Percentiles rank a stretch among this genome's conserved stretches.
Evolutionary conservation across 202 grass and related monocot genomes (phyloP).

Genomic region (Schoenoplectus triqueter): DNA sequence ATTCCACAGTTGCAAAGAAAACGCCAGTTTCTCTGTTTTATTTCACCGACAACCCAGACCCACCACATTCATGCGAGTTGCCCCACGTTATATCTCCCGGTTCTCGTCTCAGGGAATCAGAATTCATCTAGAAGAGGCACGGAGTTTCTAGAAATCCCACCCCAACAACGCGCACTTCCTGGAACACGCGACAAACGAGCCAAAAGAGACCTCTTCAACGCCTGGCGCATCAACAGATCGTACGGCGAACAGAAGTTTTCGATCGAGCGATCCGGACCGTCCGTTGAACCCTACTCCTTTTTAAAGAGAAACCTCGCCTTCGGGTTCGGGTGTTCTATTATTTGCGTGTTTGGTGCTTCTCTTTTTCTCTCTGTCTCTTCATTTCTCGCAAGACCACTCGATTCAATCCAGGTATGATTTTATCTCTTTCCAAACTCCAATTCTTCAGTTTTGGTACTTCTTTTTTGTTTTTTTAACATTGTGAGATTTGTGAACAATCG

Average conservation of each 20-base stretch:
- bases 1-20: no score
- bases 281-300: background rate
- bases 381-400: background rate
- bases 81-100: no score
- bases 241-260: background rate
- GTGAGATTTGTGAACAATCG: background rate
- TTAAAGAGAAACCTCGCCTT: background rate
- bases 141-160: background rate
- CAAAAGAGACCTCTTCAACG: constrained; percentile 1
- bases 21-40: no score
- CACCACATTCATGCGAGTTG: no score
- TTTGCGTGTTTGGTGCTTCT: background rate
- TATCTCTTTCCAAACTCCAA: background rate
- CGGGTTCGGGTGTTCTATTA: background rate
- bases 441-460: background rate
- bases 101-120: background rate
- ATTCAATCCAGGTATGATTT: constrained; percentile 7
- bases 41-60: no score
- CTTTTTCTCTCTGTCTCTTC: background rate
- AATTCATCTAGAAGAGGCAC: background rate
- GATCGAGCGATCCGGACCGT: background rate
- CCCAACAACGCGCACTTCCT: background rate
- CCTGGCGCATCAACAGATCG: background rate
- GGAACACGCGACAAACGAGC: constrained; percentile 16
- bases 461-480: background rate